Evolutionary conservation across 179 eudicot species (phyloP), one percentile per base, ranked within the genome.

Genomic region (Patellifolia procumbens): DNA sequence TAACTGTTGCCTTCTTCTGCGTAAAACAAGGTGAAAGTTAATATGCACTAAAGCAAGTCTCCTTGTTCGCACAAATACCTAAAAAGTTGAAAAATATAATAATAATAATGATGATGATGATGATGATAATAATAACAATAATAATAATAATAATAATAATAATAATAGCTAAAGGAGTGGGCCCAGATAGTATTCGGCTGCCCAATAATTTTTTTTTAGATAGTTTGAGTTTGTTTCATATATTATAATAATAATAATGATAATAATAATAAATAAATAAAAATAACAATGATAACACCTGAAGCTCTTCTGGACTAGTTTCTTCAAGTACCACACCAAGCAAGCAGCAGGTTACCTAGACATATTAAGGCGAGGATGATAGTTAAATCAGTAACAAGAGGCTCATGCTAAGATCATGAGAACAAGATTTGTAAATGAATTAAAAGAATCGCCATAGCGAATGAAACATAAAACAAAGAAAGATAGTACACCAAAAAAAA

Each of bases 1-100:
- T 88, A 58, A 93, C 97, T 78, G 98, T 92, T 39, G 86, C 98
- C 79, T 87, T 90, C 78, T 83, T 88, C 98, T 93, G 88, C 80
- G 52, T 55, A 74, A 34, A 60, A 77, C n/a, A 73, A 69, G 10
- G 69, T 34, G 42, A 22, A 67, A 39, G 46, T 49, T 45, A 77
- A 59, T 12, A 74, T 59, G 32, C 32, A 63, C 28, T 9, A 2
- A 63, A 31, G 24, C 22, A 61, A 55, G 26, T 24, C 32, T 62
- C 31, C 22, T 56, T 15, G 55, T 55, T 64, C 35, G 61, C 59
- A 65, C 42, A 73, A 58, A 68, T 26, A 68, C 52, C 46, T 49
- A 31, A 39, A 43, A 35, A 55, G 6, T 2, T 39, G 6, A 9
- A 9, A 68, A 55, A 43, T 68, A 32, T 28, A n/a, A n/a, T n/a